phyloP scores from a whole-genome alignment of 805 yeast genomes.

The Cyberlindnera subsufficiens region DNA sequence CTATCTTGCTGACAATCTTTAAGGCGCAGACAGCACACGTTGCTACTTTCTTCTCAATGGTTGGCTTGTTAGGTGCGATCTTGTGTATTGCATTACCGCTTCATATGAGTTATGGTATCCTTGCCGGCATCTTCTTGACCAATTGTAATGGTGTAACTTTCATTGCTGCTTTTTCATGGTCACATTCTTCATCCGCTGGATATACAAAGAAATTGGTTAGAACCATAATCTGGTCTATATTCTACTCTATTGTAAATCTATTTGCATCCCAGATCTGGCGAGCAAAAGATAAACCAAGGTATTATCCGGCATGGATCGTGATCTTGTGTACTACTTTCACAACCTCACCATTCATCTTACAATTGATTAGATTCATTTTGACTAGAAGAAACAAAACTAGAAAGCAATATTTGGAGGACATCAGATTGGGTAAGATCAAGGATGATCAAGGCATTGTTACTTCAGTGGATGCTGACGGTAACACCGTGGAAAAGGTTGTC shows the following conservation, averaged over 20 bases:
- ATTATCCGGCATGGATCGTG: slow-evolving; percentile 39
- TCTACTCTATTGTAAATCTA: slow-evolving; percentile 37
- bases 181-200: slow-evolving; percentile 28
- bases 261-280: slow-evolving; percentile 46
- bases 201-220: slow-evolving; percentile 39
- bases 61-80: slow-evolving; percentile 30
- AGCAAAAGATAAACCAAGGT: slow-evolving; percentile 34
- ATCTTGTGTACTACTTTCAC: slow-evolving; percentile 41
- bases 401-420: slow-evolving; percentile 14
- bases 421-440: slow-evolving; percentile 22
- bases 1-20: slow-evolving; percentile 23
- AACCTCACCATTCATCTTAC: slow-evolving; percentile 30
- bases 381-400: slow-evolving; percentile 22
- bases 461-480: slow-evolving; percentile 23
- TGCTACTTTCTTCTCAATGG: slow-evolving; percentile 12
- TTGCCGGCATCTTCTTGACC: slow-evolving; percentile 25
- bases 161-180: slow-evolving; percentile 18
- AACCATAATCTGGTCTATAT: slow-evolving; percentile 31
- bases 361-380: slow-evolving; percentile 33
- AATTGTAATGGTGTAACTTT: slow-evolving; percentile 22
- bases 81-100: slow-evolving; percentile 35
- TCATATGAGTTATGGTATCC: slow-evolving; percentile 27
- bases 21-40: slow-evolving; percentile 29
- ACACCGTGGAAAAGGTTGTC: slow-evolving; percentile 23
- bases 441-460: slow-evolving; percentile 21